Conservation (phyloP, 192 early-diverging fungal genomes). For the Coemansia sp. region DNA sequence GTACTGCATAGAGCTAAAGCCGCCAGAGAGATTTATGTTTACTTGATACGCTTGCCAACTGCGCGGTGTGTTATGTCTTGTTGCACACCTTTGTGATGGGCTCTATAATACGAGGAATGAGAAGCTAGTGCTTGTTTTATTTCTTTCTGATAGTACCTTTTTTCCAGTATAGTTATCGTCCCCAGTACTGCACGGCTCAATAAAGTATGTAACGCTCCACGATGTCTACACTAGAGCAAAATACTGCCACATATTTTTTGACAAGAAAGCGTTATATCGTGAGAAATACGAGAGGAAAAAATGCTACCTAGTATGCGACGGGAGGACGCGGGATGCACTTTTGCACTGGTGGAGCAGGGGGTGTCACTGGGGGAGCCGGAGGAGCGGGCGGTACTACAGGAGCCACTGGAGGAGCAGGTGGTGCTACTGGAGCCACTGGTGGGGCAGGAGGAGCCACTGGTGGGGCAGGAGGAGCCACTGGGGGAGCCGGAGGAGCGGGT, state of each 20-base stretch:
- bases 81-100: no score
- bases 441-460: not conserved
- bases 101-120: no score
- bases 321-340: constrained; percentile 18
- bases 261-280: not conserved
- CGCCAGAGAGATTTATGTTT: no score
- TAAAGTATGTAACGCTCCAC: not conserved
- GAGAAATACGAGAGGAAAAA: not conserved
- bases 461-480: not conserved
- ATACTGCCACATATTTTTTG: not conserved
- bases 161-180: no score
- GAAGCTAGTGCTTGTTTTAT: no score
- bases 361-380: not conserved
- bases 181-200: no score
- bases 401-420: no score
- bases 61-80: no score
- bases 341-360: not conserved
- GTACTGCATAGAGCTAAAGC: no score
- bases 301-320: constrained; percentile 5
- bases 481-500: not conserved
- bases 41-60: no score
- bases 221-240: no score
- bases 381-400: constrained; percentile 3
- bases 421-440: not conserved
- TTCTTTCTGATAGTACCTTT: no score